Conservation (phyloP, 2,329 filamentous ascomycete genomes). For the Colletotrichum lini region DNA sequence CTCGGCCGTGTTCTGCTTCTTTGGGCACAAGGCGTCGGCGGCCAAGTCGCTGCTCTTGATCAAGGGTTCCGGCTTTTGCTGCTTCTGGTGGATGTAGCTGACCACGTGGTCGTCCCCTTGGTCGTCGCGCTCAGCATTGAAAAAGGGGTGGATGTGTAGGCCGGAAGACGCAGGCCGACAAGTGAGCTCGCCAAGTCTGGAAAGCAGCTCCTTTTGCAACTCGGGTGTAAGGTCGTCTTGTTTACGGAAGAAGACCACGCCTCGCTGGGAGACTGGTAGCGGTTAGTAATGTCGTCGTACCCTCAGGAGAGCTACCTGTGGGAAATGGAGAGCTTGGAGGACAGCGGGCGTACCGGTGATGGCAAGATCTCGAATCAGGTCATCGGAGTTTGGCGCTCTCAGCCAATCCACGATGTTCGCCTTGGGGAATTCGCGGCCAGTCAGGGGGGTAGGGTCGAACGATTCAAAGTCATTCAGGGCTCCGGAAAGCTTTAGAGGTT, state of each 20-base stretch:
- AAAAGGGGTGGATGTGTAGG: conserved; percentile 73
- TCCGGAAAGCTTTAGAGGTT: conserved; percentile 60
- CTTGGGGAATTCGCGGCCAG: conserved; percentile 67
- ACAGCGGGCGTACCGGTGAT: conserved; percentile 64
- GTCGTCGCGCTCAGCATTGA: conserved; percentile 67
- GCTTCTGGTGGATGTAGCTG: conserved; percentile 69
- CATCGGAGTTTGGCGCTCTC: conserved; percentile 68
- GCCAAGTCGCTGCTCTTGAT: conserved; percentile 50
- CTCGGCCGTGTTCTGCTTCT: conserved; percentile 48
- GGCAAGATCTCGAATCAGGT: conserved; percentile 70
- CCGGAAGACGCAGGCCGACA: conserved; percentile 70
- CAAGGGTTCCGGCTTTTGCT: conserved; percentile 57
- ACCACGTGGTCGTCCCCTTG: conserved; percentile 68
- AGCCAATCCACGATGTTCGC: conserved; percentile 70
- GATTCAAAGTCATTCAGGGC: conserved; percentile 61
- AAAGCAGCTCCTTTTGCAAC: conserved; percentile 71
- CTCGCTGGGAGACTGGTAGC: conserved; percentile 70
- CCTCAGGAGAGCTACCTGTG: too few species aligned
- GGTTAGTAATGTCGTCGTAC: background rate
- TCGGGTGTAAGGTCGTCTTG: conserved; percentile 71
- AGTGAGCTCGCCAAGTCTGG: conserved; percentile 70
- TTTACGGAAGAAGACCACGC: conserved; percentile 75
- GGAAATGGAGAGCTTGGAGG: too few species aligned
- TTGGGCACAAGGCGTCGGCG: conserved; percentile 47
- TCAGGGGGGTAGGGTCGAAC: conserved; percentile 69